Evolutionary conservation across 345 rosid species (phyloP), one percentile per base, ranked within the genome.

Genomic region (Hypericum androsaemum): DNA sequence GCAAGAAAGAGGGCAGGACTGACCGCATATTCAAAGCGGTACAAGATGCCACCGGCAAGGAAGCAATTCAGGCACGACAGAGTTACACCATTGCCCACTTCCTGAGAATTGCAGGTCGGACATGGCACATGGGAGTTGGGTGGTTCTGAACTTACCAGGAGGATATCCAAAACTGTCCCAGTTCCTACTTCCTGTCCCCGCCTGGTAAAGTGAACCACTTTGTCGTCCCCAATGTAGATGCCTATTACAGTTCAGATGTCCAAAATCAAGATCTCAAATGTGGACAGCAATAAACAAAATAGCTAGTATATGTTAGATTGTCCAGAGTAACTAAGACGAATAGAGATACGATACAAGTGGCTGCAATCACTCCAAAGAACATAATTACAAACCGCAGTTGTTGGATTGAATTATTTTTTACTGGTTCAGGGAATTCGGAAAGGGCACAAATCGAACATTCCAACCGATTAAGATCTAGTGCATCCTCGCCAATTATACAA

Each of bases 111-210:
- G 40, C 98, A 92, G 1, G 68, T 83, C 14, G 86, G 71, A 59
- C 98, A 92, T 10, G 79, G 81, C 6, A 61, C 65, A 22, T 53
- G 77, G 57, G 58, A 15, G 40, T 65, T 76, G 7, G 86, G 59
- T 10, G 96, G 88, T 43, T 74, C 83, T 11, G 96, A 88, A 69
- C 96, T 92, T 15, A 71, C 74, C 42, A 92, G 65, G 10, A 92
- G 63, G 48, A 77, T 28, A 70, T 92, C 96, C 37, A 92, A 59
- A 36, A 74, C 78, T 0, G 96, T 88, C 6, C 96, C 96, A 0
- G 96, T 92, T 55, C 80, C 96, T 6, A 92, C 89, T 73, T 92
- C 98, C 74, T 87, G 83, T 51, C 96, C 98, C 6, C 71, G 75
- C 64, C 96, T 74, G 0, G 98, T 90, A 63, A 90, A 92, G 74